Percentiles rank a stretch among this genome's conserved stretches.
phyloP scores from a whole-genome alignment of 2,329 filamentous ascomycete genomes.

The Xylaria digitata region DNA sequence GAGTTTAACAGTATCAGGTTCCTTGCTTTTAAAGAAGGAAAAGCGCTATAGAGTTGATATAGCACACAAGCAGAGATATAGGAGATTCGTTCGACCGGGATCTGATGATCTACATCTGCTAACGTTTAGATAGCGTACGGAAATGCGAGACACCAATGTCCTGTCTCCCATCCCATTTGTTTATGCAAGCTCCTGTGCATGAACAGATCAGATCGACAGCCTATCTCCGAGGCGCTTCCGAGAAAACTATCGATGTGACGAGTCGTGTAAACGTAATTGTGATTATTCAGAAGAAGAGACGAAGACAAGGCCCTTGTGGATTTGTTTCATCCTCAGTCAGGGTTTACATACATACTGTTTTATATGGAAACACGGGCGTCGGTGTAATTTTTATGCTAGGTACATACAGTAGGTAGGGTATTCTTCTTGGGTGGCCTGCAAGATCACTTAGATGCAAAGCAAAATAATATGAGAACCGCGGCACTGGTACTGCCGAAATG shows the following conservation, averaged over 20 bases:
- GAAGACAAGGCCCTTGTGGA: not conserved
- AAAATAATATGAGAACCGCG: conserved; percentile 13
- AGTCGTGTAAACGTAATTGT: not conserved
- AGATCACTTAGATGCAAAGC: not conserved
- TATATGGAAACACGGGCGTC: conserved; percentile 7
- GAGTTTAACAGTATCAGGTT: not conserved
- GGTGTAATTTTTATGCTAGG: not conserved
- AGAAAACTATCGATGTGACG: not conserved
- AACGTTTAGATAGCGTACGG: not conserved
- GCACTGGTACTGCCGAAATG: conserved; percentile 6
- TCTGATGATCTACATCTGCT: not conserved
- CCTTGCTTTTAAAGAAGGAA: not conserved
- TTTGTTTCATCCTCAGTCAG: not conserved
- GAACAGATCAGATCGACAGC: conserved; percentile 1
- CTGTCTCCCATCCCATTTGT: not conserved
- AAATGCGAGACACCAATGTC: not conserved
- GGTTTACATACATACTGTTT: conserved; percentile 6
- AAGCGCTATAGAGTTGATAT: not conserved
- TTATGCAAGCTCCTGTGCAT: conserved; percentile 13
- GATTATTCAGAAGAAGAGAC: not conserved
- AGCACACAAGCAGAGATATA: not conserved
- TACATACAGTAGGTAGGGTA: no score
- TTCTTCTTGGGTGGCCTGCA: no score
- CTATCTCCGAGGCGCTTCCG: no score
- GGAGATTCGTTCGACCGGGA: not conserved